Evolutionary conservation across 1,284 basidiomycete species (phyloP).

Genomic region (Rhodotorula sp.): DNA sequence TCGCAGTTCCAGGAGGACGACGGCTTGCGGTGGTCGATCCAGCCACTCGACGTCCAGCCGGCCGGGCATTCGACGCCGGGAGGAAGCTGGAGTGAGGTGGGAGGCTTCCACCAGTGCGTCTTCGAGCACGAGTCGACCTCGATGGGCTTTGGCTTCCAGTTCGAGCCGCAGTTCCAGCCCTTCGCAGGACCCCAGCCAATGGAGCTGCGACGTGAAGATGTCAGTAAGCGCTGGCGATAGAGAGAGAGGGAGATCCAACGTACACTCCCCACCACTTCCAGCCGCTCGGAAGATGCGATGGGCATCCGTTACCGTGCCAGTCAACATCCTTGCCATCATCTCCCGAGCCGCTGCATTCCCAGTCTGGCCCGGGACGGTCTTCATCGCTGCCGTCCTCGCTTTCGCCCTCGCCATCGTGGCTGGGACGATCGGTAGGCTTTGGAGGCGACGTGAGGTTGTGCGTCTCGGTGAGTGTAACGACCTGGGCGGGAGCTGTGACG

Average conservation of each 20-base stretch:
- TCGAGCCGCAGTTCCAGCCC: slow-evolving; percentile 12
- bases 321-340: slow-evolving; percentile 12
- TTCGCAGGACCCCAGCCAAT: slow-evolving; percentile 17
- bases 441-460: no score
- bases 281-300: background rate
- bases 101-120: background rate
- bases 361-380: background rate
- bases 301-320: slow-evolving; percentile 8
- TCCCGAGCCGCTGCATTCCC: slow-evolving; percentile 9
- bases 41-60: slow-evolving; percentile 1
- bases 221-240: background rate
- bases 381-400: no score
- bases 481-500: no score
- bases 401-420: no score
- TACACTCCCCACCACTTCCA: slow-evolving; percentile 13
- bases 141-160: background rate
- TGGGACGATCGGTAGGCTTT: background rate
- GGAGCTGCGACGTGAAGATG: background rate
- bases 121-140: background rate
- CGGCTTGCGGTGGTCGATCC: slow-evolving; percentile 17
- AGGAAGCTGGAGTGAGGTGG: background rate
- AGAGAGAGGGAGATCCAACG: background rate
- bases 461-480: no score
- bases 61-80: background rate
- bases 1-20: background rate